These are phyloP conservation scores for Scheffersomyces amazonensis DNA, from an alignment of 805 yeast genomes.

Conservation along the genomic window DNA sequence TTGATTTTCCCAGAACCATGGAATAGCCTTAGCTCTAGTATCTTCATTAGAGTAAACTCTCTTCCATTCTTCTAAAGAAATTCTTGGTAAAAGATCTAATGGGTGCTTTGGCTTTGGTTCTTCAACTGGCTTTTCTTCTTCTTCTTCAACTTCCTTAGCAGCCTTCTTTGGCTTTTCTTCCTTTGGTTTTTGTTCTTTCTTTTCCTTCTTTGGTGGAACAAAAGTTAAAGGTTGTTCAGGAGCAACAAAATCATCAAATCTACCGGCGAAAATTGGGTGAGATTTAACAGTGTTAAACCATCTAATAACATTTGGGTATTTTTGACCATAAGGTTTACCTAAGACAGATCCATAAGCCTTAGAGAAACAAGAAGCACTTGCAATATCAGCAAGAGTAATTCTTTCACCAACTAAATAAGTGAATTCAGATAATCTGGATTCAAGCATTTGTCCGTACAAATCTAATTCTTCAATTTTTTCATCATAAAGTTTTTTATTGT, in stretches of 20 bases:
- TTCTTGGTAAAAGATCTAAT: slow-evolving; percentile 67
- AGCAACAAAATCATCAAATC: slow-evolving; percentile 52
- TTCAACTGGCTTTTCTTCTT: slow-evolving; percentile 38
- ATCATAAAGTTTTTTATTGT: slow-evolving; percentile 71
- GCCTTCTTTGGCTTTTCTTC: slow-evolving; percentile 39
- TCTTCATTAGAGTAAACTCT: slow-evolving; percentile 96
- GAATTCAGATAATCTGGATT: slow-evolving; percentile 54
- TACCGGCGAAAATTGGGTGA: slow-evolving; percentile 45
- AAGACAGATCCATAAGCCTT: slow-evolving; percentile 67
- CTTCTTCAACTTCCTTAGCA: slow-evolving; percentile 30
- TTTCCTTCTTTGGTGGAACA: slow-evolving; percentile 75
- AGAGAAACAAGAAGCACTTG: slow-evolving; percentile 44
- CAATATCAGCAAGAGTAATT: slow-evolving; percentile 56
- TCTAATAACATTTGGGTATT: slow-evolving; percentile 64
- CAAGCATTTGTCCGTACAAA: slow-evolving; percentile 42
- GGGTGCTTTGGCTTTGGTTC: slow-evolving; percentile 90
- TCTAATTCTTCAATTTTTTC: slow-evolving; percentile 38
- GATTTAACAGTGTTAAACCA: slow-evolving; percentile 62
- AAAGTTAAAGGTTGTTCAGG: slow-evolving; percentile 64
- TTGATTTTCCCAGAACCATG: slow-evolving; percentile 95
- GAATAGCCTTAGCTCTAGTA: slow-evolving; percentile 89
- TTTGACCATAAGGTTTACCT: slow-evolving; percentile 64
- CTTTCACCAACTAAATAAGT: slow-evolving; percentile 71
- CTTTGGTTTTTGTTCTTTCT: slow-evolving; percentile 44
- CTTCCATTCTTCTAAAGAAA: slow-evolving; percentile 90